Percentiles rank a stretch among this genome's conserved stretches.
Evolutionary conservation across 495 filamentous ascomycete species (phyloP).

Genomic region (Achaetomiella virescens): DNA sequence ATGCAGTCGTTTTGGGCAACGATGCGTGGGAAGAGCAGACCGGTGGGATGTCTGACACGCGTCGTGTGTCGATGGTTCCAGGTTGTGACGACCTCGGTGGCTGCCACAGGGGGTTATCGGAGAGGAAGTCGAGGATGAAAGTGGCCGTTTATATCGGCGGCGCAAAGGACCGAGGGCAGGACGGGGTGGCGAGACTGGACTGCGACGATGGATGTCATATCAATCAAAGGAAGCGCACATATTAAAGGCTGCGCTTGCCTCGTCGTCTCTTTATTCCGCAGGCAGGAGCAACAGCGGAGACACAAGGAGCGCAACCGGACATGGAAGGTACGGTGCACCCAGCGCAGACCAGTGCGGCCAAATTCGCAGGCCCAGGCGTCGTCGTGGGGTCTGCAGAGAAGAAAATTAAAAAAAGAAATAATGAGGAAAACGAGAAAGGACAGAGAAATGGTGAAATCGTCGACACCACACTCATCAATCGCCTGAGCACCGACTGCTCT

Average conservation of each 20-base stretch:
- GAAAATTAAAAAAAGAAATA: slow-evolving; percentile 6
- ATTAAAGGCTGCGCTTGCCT: slow-evolving; percentile 17
- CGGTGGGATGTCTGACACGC: slow-evolving; percentile 10
- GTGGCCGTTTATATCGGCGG: slow-evolving; percentile 16
- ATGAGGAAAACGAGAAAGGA: background rate
- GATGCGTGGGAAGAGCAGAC: slow-evolving; percentile 10
- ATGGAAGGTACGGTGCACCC: slow-evolving; percentile 23
- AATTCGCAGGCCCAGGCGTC: background rate
- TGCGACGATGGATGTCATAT: slow-evolving; percentile 23
- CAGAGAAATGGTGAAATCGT: background rate
- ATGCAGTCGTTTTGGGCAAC: slow-evolving; percentile 11
- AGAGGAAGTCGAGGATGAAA: slow-evolving; percentile 13
- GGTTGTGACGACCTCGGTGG: background rate
- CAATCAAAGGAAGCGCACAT: slow-evolving; percentile 25
- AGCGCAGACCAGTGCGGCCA: background rate
- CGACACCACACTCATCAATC: background rate
- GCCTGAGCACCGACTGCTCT: slow-evolving; percentile 9
- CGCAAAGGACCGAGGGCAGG: slow-evolving; percentile 2
- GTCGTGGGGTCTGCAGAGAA: background rate
- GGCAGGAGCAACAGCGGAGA: slow-evolving; percentile 20
- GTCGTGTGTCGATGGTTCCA: slow-evolving; percentile 13
- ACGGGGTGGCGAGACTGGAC: slow-evolving; percentile 22
- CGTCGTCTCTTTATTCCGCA: slow-evolving; percentile 29
- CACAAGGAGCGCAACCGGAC: slow-evolving; percentile 32
- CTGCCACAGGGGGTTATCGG: background rate